Base-by-base conservation (phyloP, 257 asterid species). In the Fraxinus excelsior region DNA sequence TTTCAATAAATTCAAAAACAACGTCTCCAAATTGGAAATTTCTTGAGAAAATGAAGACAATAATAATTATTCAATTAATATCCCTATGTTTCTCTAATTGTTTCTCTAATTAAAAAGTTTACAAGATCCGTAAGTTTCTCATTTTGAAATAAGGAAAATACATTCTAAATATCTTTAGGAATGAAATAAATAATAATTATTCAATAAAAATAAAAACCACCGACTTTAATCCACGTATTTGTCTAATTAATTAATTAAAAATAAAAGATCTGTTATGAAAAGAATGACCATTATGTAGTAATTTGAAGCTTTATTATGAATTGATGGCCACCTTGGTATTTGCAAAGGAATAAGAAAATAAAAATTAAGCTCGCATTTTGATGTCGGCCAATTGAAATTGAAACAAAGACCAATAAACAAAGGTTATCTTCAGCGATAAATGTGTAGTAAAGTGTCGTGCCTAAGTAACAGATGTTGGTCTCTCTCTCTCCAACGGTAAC, bases 381-480 rank as follows among this genome's bases (percentile, higher is more conserved):
- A 86, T 81, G 87, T 40, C 4, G 46, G 14, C 46, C 46, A 40
- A 40, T 40, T 9, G 46, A 40, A 40, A 40, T 40, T 40, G 46
- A 40, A 40, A 9, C 13, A 10, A 40, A 40, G 14, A 70, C 79
- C 84, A 72, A 73, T 70, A 56, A 70, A 40, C 60, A 73, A 42
- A 82, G 74, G 69, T 70, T 70, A 56, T 79, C 82, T 78, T 72
- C 75, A 32, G 62, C 42, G 42, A 1, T 8, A 53, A 71, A 25
- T 73, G 81, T 75, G 82, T 79, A 60, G 37, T 51, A 21, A 80
- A 73, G 79, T 87, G 89, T 85, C 84, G 19, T 25, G 64, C 32
- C 58, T 74, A 90, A 90, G 93, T 73, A 83, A 89, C 89, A 89
- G 84, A 92, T 92, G 93, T 90, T 88, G 89, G 92, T 86, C 88